These are phyloP conservation scores for Stemphylium lycopersici DNA, from an alignment of 2,329 filamentous ascomycete species.

Conservation along the genomic window DNA sequence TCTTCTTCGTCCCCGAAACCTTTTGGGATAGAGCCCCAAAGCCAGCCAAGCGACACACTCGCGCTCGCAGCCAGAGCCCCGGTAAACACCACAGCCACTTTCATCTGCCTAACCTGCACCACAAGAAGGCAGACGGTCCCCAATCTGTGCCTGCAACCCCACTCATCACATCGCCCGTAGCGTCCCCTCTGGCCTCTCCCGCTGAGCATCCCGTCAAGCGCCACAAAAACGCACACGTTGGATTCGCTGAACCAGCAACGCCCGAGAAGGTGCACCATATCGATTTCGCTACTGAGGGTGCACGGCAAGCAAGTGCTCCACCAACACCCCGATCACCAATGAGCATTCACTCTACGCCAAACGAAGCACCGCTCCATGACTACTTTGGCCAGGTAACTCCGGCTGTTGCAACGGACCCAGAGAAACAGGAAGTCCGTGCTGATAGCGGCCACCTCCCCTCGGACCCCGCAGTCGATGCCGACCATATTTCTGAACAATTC, in stretches of 20 bases:
- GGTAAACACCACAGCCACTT: conserved; percentile 35
- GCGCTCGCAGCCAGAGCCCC: conserved; percentile 35
- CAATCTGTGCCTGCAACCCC: conserved; percentile 9
- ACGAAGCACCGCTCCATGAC: conserved; percentile 28
- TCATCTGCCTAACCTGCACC: conserved; percentile 29
- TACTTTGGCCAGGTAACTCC: conserved; percentile 19
- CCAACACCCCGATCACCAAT: conserved; percentile 22
- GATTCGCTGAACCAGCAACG: conserved; percentile 55
- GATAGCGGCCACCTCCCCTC: conserved; percentile 15
- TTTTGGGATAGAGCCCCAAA: conserved; percentile 89
- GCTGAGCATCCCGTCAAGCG: conserved; percentile 14
- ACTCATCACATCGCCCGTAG: not conserved
- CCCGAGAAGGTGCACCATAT: conserved; percentile 2
- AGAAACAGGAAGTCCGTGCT: conserved; percentile 29
- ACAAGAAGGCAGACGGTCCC: conserved; percentile 23
- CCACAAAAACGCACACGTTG: conserved; percentile 51
- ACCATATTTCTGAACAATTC: conserved; percentile 34
- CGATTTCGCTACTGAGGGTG: conserved; percentile 54
- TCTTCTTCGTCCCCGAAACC: conserved; percentile 91
- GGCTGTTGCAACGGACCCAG: conserved; percentile 14
- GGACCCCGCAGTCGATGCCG: conserved; percentile 14
- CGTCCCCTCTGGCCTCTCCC: conserved; percentile 6
- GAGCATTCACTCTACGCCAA: conserved; percentile 53
- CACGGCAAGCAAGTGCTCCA: conserved; percentile 10
- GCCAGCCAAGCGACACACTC: conserved; percentile 49